Conservation (phyloP, 2,329 filamentous ascomycete species). For the Cladosporium sp. region DNA sequence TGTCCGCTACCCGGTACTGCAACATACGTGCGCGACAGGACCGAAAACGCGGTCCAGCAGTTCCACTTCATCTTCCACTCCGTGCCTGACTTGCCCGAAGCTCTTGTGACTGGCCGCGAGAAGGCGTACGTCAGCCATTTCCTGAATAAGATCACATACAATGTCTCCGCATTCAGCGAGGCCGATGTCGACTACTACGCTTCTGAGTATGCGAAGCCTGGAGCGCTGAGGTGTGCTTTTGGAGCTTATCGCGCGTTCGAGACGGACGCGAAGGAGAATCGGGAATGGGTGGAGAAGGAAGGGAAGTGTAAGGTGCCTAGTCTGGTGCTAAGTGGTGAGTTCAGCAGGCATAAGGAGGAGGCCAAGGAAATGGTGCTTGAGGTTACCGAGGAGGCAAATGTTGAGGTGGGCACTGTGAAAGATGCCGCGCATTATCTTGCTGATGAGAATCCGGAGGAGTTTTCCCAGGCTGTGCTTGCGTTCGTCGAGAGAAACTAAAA, state of each 20-base stretch:
- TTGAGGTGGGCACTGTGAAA: conserved; percentile 21
- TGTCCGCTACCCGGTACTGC: conserved; percentile 37
- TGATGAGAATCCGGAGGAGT: conserved; percentile 35
- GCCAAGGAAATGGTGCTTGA: conserved; percentile 21
- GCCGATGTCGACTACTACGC: conserved; percentile 39
- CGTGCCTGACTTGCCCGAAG: conserved; percentile 34
- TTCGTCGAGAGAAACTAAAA: conserved; percentile 17
- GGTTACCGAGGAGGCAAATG: conserved; percentile 17
- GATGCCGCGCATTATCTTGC: conserved; percentile 25
- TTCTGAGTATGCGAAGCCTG: conserved; percentile 31
- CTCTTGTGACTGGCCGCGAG: conserved; percentile 36
- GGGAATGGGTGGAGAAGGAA: conserved; percentile 17
- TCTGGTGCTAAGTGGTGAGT: conserved; percentile 24
- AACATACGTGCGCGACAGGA: conserved; percentile 27
- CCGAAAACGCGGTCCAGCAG: conserved; percentile 16
- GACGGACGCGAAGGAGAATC: conserved; percentile 29
- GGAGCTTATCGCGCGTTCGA: conserved; percentile 33
- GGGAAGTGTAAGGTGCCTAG: conserved; percentile 27
- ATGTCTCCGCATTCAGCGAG: conserved; percentile 32
- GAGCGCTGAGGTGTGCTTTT: conserved; percentile 30
- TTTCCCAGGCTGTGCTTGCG: conserved; percentile 26
- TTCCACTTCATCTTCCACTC: conserved; percentile 41
- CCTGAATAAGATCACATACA: conserved; percentile 34
- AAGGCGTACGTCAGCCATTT: conserved; percentile 39
- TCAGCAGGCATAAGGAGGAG: conserved; percentile 20